Conservation (phyloP, 371 early-diverging fungal genomes). For the Saksenaea vasiformis region DNA sequence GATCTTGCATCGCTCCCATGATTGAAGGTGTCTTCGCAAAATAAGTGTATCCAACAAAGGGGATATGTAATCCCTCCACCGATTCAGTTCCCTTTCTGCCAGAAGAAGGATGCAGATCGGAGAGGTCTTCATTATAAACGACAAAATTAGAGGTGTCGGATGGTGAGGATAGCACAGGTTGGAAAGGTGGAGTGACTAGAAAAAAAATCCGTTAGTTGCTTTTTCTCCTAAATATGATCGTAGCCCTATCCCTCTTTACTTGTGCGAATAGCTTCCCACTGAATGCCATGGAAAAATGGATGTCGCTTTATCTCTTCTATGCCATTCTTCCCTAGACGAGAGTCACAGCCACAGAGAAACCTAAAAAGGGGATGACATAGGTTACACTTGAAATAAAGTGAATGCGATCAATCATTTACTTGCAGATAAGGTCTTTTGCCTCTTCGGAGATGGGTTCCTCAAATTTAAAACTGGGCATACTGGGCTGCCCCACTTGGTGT, state of each 20-base stretch:
- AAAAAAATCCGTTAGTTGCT: not conserved
- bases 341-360: conserved; percentile 72
- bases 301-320: conserved; percentile 79
- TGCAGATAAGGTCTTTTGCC: conserved; percentile 79
- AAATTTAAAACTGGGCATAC: not conserved
- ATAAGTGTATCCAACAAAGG: conserved; percentile 88
- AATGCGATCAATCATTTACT: conserved; percentile 45
- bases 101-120: conserved; percentile 30
- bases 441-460: conserved; percentile 58
- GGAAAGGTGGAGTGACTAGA: conserved; percentile 75
- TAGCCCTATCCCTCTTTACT: too few species aligned
- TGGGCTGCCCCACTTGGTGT: conserved; percentile 36
- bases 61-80: conserved; percentile 67
- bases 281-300: conserved; percentile 82
- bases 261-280: conserved; percentile 67
- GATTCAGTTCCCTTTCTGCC: conserved; percentile 32
- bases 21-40: not conserved
- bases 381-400: not conserved
- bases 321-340: conserved; percentile 73
- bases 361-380: conserved; percentile 32
- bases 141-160: conserved; percentile 89
- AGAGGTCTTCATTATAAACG: conserved; percentile 64
- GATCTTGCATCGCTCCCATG: not conserved
- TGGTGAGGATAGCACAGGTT: conserved; percentile 77
- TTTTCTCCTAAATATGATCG: not conserved